These are phyloP conservation scores for Jamesozyma lodderae DNA, from an alignment of 805 yeast genomes.

Conservation along the genomic window DNA sequence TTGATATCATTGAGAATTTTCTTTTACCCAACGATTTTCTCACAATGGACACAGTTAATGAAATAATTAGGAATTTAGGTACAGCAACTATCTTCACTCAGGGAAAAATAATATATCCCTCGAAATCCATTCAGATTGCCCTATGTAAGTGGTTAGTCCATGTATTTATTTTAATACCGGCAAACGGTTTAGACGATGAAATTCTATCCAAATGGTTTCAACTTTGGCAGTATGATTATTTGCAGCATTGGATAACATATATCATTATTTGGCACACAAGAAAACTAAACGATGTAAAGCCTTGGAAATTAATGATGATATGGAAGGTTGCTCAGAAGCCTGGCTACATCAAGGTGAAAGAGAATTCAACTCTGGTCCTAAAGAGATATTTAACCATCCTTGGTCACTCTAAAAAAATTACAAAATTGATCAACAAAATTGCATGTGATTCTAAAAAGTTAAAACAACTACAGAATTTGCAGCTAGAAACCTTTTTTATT, in stretches of 20 bases:
- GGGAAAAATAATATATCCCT: conserved; percentile 6
- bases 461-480: conserved; percentile 10
- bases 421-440: conserved; percentile 7
- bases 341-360: conserved; percentile 17
- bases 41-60: conserved; percentile 17
- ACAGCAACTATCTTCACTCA: conserved; percentile 14
- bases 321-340: conserved; percentile 15
- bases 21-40: conserved; percentile 27
- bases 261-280: conserved; percentile 29
- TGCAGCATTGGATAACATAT: conserved; percentile 30
- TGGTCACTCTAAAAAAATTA: conserved; percentile 11
- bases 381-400: conserved; percentile 13
- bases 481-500: conserved; percentile 10
- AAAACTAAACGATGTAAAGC: conserved; percentile 21
- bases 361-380: conserved; percentile 17
- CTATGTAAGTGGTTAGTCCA: conserved; percentile 31
- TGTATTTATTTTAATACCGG: conserved; percentile 21
- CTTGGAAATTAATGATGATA: conserved; percentile 24
- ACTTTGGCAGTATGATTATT: conserved; percentile 30
- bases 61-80: conserved; percentile 28
- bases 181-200: conserved; percentile 9
- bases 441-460: conserved; percentile 14
- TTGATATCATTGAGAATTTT: conserved; percentile 20
- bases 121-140: conserved; percentile 19
- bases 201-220: conserved; percentile 28